These are phyloP conservation scores for Macroventuria anomochaeta DNA, from an alignment of 2,329 filamentous ascomycete genomes.

Conservation along the genomic window DNA sequence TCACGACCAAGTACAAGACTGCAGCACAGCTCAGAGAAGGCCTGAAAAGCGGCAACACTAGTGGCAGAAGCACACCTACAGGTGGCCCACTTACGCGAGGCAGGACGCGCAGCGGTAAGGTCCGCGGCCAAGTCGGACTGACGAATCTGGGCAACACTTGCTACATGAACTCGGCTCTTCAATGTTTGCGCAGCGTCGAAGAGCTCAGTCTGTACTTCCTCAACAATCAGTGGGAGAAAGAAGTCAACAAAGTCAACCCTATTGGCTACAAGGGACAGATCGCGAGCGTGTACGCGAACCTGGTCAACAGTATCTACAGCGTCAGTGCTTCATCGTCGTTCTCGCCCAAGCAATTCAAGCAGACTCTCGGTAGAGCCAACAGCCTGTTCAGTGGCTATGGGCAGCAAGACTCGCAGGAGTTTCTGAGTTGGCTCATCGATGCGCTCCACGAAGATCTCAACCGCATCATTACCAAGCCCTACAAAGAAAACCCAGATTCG, in stretches of 20 bases:
- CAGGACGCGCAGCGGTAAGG: conserved; percentile 71
- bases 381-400: conserved; percentile 91
- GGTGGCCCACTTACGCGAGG: conserved; percentile 72
- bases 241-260: conserved; percentile 85
- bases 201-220: conserved; percentile 94
- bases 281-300: conserved; percentile 78
- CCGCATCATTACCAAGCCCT: conserved; percentile 92
- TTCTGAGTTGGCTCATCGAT: conserved; percentile 92
- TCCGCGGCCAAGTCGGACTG: conserved; percentile 79
- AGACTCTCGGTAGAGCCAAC: conserved; percentile 78
- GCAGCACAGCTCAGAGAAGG: conserved; percentile 28
- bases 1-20: conserved; percentile 53
- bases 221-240: conserved; percentile 68
- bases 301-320: conserved; percentile 80
- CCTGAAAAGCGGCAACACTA: conserved; percentile 51
- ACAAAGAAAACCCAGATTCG: conserved; percentile 96
- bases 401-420: conserved; percentile 97
- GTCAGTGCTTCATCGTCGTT: conserved; percentile 71
- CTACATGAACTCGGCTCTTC: conserved; percentile 98
- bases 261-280: conserved; percentile 86
- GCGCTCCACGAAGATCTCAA: conserved; percentile 95
- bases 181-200: conserved; percentile 91
- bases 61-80: conserved; percentile 74
- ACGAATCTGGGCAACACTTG: conserved; percentile 95
- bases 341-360: conserved; percentile 82